These are phyloP conservation scores for Viola pubescens DNA, from an alignment of 441 rosid species.

Conservation along the genomic window DNA sequence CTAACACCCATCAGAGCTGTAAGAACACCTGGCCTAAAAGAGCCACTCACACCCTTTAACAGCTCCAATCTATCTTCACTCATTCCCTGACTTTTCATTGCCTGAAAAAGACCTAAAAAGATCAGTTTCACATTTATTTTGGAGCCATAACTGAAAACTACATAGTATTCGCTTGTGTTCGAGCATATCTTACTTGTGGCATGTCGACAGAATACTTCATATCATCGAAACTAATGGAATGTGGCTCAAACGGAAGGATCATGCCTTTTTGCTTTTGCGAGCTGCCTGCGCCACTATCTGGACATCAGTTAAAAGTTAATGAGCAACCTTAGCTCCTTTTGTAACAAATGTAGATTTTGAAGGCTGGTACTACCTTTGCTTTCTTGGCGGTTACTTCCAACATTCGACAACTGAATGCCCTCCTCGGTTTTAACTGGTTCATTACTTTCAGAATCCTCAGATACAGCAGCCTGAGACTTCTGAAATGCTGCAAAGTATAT, in stretches of 20 bases:
- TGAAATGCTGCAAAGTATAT: slow-evolving; percentile 43
- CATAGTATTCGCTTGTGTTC: background rate
- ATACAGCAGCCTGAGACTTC: slow-evolving; percentile 43
- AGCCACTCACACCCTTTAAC: slow-evolving; percentile 66
- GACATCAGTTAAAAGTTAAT: background rate
- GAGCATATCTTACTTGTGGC: slow-evolving; percentile 46
- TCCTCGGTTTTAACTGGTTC: slow-evolving; percentile 2
- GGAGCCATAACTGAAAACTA: background rate
- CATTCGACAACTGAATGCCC: background rate
- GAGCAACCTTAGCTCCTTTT: background rate
- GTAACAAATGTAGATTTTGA: background rate
- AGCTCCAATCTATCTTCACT: slow-evolving; percentile 48
- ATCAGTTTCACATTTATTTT: background rate
- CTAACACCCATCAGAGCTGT: slow-evolving; percentile 92
- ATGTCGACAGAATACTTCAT: slow-evolving; percentile 56
- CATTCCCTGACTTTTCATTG: slow-evolving; percentile 52
- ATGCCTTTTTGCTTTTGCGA: slow-evolving; percentile 40
- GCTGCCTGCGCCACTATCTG: slow-evolving; percentile 1
- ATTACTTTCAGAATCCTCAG: slow-evolving; percentile 26
- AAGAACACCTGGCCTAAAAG: slow-evolving; percentile 87
- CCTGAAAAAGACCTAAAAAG: slow-evolving; percentile 26
- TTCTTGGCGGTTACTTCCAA: background rate
- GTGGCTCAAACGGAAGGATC: slow-evolving; percentile 83
- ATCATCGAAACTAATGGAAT: slow-evolving; percentile 51
- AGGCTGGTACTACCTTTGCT: background rate